Evolutionary conservation across 495 filamentous ascomycete species (phyloP).

Genomic region (Lasiosphaeris hirsuta): DNA sequence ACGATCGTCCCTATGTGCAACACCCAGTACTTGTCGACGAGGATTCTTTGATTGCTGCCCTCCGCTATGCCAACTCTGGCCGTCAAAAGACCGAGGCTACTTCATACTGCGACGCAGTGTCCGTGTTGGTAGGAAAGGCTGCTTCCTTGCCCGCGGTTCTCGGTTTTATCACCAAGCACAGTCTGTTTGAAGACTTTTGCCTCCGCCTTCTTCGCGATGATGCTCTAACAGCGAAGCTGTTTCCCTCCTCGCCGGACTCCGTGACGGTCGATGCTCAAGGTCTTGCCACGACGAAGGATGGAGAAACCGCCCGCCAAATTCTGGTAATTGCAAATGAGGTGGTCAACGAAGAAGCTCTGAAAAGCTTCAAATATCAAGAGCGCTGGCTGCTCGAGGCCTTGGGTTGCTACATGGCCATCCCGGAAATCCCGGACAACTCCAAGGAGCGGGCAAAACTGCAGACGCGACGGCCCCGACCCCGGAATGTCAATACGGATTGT

Average conservation of each 20-base stretch:
- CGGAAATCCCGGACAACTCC: not conserved
- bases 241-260: slow-evolving; percentile 20
- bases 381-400: slow-evolving; percentile 41
- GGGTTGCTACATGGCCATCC: slow-evolving; percentile 21
- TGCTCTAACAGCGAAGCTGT: not conserved
- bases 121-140: slow-evolving; percentile 15
- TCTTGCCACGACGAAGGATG: not conserved
- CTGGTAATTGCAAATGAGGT: slow-evolving; percentile 29
- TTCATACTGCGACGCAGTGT: slow-evolving; percentile 2
- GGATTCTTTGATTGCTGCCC: slow-evolving; percentile 26
- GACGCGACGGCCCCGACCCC: not conserved
- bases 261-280: not conserved
- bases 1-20: slow-evolving; percentile 40
- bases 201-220: slow-evolving; percentile 31
- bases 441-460: not conserved
- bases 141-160: slow-evolving; percentile 33
- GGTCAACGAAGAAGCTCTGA: slow-evolving; percentile 27
- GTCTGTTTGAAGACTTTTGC: slow-evolving; percentile 41
- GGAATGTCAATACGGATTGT: slow-evolving; percentile 6
- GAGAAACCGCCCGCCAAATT: slow-evolving; percentile 10
- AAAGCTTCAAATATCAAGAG: slow-evolving; percentile 39
- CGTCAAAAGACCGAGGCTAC: slow-evolving; percentile 22
- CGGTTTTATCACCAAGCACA: slow-evolving; percentile 34
- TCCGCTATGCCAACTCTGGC: slow-evolving; percentile 32
- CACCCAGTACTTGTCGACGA: slow-evolving; percentile 15